phyloP scores from a whole-genome alignment of 192 early-diverging fungal species.

The Spinellus fusiger region DNA sequence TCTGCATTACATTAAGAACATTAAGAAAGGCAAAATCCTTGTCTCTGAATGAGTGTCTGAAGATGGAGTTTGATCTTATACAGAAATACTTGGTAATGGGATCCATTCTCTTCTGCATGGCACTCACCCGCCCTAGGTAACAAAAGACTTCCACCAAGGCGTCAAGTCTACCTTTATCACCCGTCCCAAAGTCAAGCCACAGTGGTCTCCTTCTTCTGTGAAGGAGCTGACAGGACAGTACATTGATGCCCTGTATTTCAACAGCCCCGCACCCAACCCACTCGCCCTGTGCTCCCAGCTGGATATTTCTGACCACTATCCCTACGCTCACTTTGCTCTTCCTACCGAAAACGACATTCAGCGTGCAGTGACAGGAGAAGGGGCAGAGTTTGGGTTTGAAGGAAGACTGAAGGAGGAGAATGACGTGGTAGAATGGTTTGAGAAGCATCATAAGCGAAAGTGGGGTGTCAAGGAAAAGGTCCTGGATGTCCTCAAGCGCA shows the following conservation, averaged over 20 bases:
- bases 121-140: slow-evolving; percentile 22
- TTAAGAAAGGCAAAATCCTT: slow-evolving; percentile 63
- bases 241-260: slow-evolving; percentile 56
- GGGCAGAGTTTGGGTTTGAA: slow-evolving; percentile 49
- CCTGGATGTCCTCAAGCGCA: slow-evolving; percentile 50
- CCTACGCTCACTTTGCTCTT: slow-evolving; percentile 51
- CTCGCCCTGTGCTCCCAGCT: slow-evolving; percentile 33
- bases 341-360: slow-evolving; percentile 61
- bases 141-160: slow-evolving; percentile 85
- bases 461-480: slow-evolving; percentile 64
- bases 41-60: slow-evolving; percentile 72
- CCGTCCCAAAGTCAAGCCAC: slow-evolving; percentile 54
- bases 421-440: slow-evolving; percentile 57
- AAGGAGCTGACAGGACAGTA: slow-evolving; percentile 40
- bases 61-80: slow-evolving; percentile 78
- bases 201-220: slow-evolving; percentile 68
- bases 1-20: slow-evolving; percentile 79
- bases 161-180: slow-evolving; percentile 68
- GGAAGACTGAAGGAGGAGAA: slow-evolving; percentile 35
- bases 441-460: slow-evolving; percentile 49
- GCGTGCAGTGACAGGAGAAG: slow-evolving; percentile 53
- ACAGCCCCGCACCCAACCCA: slow-evolving; percentile 19
- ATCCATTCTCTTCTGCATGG: neutral
- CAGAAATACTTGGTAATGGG: slow-evolving; percentile 56
- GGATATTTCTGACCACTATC: slow-evolving; percentile 45